A percentile compares a stretch with the other conserved stretches of the same genome.
phyloP scores from a whole-genome alignment of 1,139 yeast species.

The Yamadazyma atlantica region DNA sequence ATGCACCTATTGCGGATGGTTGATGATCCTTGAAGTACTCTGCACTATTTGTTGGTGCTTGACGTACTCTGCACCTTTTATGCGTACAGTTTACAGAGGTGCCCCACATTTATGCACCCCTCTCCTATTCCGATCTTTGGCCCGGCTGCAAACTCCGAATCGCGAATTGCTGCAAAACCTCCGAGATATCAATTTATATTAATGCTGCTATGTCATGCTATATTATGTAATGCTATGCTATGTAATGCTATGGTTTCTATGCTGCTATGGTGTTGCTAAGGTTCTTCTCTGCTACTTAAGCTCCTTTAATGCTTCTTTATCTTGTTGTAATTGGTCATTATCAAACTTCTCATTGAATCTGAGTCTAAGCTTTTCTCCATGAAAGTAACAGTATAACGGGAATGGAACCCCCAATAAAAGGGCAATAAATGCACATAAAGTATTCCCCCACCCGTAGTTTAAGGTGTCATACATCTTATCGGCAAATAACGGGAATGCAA shows the following conservation, averaged over 20 bases:
- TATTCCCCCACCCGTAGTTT: conserved; percentile 49
- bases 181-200: background rate
- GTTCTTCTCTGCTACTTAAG: conserved; percentile 21
- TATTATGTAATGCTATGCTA: background rate
- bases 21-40: no score
- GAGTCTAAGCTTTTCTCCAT: conserved; percentile 39
- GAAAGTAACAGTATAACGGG: conserved; percentile 40
- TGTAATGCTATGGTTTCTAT: no score
- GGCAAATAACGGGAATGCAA: conserved; percentile 45
- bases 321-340: conserved; percentile 29
- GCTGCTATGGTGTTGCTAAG: conserved; percentile 1
- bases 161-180: background rate
- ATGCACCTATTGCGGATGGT: no score
- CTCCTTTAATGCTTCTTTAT: conserved; percentile 31
- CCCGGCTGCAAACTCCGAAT: conserved; percentile 1
- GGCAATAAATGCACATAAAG: conserved; percentile 44
- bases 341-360: conserved; percentile 39
- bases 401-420: conserved; percentile 43
- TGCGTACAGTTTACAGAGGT: background rate
- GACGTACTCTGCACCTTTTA: background rate
- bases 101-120: background rate
- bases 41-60: background rate
- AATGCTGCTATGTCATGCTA: background rate
- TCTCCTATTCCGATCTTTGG: background rate
- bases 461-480: conserved; percentile 36